Percentiles rank a stretch among this genome's conserved stretches.
These are phyloP conservation scores for Skeletonema menzelii DNA, from an alignment of 108 stramenopile species.

Conservation along the genomic window DNA sequence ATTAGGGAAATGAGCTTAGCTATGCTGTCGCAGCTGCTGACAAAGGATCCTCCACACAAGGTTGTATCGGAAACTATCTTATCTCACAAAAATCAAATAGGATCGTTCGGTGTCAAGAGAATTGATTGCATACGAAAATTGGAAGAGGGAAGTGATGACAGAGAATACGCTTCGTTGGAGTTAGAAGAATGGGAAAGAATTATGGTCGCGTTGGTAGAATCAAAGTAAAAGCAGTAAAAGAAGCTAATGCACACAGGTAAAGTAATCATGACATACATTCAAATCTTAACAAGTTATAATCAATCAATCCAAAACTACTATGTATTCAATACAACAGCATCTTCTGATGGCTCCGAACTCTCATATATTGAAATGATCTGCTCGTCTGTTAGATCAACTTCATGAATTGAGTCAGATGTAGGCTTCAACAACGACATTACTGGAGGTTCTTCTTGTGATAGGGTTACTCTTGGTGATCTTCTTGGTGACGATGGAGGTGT, in stretches of 20 bases:
- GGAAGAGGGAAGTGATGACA: conserved; percentile 60
- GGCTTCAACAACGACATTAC: not conserved
- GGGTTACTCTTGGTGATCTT: not conserved
- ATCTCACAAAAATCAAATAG: conserved; percentile 53
- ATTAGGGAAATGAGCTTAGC: conserved; percentile 76
- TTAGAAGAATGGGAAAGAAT: conserved; percentile 76
- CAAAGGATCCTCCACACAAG: conserved; percentile 21
- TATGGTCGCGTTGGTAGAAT: conserved; percentile 54
- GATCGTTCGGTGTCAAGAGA: conserved; percentile 57
- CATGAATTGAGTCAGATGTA: not conserved
- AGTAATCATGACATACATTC: not conserved
- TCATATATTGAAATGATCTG: conserved; percentile 10
- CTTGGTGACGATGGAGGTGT: conserved; percentile 24
- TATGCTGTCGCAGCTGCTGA: conserved; percentile 52
- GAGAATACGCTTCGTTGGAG: conserved; percentile 55
- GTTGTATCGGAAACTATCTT: conserved; percentile 29
- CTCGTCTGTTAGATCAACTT: conserved; percentile 17
- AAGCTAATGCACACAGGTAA: not conserved
- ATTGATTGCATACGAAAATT: conserved; percentile 59
- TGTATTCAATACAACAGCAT: conserved; percentile 9
- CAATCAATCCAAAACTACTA: not conserved
- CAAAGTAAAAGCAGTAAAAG: conserved; percentile 19
- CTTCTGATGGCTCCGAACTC: not conserved
- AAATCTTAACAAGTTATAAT: not conserved
- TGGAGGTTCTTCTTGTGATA: not conserved